phyloP scores from a whole-genome alignment of 441 rosid species.

The Eutrema salsugineum region DNA sequence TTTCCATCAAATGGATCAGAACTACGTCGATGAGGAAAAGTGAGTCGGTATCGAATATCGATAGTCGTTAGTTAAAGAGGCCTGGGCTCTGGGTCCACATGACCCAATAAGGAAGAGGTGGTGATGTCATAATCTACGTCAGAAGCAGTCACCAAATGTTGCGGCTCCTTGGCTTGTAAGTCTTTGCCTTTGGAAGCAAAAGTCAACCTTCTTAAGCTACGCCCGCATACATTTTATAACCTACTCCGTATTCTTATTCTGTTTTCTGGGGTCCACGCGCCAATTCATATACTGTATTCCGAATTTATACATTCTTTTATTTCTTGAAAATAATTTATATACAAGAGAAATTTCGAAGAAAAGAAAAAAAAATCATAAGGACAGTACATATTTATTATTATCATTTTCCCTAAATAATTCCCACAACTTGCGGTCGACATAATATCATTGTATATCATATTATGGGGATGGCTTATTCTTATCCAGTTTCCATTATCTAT shows the following conservation, averaged over 20 bases:
- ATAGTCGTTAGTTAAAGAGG: conserved; percentile 4
- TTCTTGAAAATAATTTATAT: background rate
- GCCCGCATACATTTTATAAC: conserved; percentile 17
- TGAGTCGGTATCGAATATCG: conserved; percentile 12
- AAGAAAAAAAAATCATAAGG: background rate
- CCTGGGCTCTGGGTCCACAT: conserved; percentile 20
- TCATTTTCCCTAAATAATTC: conserved; percentile 6
- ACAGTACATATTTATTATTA: background rate
- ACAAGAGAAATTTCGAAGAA: background rate
- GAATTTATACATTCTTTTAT: background rate
- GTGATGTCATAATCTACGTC: conserved; percentile 9
- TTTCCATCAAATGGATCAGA: background rate
- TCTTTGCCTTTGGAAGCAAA: conserved; percentile 19
- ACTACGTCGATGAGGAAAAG: background rate
- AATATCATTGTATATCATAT: background rate
- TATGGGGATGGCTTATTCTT: background rate
- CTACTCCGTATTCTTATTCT: background rate
- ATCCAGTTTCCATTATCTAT: background rate
- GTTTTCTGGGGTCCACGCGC: conserved; percentile 25
- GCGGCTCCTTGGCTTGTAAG: conserved; percentile 22
- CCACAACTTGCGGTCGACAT: conserved; percentile 17
- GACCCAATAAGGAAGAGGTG: conserved; percentile 13
- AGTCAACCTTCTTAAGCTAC: conserved; percentile 31
- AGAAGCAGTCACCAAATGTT: conserved; percentile 11
- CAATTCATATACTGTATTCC: background rate